A percentile compares a stretch with the other conserved stretches of the same genome.
Evolutionary conservation across 345 rosid species (phyloP).

Genomic region (Lepidium aucheri): DNA sequence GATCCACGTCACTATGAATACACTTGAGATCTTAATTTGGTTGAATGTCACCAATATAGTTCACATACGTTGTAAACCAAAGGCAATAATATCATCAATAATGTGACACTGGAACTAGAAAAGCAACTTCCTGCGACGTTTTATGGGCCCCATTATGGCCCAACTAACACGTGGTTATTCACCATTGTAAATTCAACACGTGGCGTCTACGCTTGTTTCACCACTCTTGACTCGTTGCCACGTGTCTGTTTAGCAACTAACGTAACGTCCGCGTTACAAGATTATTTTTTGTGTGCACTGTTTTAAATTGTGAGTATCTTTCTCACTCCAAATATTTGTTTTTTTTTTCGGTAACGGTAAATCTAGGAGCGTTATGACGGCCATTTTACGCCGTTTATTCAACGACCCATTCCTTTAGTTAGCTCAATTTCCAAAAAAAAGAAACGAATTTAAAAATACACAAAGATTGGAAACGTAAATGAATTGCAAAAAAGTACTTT

Average conservation of each 20-base stretch:
- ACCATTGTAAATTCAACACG: slow-evolving; percentile 6
- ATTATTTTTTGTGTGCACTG: not conserved
- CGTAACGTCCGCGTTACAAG: not conserved
- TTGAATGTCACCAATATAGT: not conserved
- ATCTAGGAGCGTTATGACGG: not conserved
- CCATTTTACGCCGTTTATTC: not conserved
- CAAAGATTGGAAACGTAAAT: not conserved
- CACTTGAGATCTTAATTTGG: not conserved
- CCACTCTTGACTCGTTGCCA: slow-evolving; percentile 14
- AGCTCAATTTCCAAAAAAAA: not conserved
- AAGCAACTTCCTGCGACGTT: not conserved
- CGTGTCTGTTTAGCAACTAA: slow-evolving; percentile 27
- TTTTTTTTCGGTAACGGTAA: not conserved
- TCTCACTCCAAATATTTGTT: not conserved
- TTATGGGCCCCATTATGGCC: slow-evolving; percentile 19
- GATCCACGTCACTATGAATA: not conserved
- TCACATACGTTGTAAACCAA: not conserved
- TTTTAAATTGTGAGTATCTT: not conserved
- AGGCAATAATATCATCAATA: not conserved
- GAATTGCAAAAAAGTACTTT: not conserved
- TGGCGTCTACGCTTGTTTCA: slow-evolving; percentile 10
- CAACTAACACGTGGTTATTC: slow-evolving; percentile 40
- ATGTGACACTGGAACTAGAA: not conserved
- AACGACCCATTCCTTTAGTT: not conserved
- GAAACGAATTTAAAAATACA: not conserved